These are phyloP conservation scores for Daldinia concentrica DNA, from an alignment of 495 filamentous ascomycete genomes.

Conservation along the genomic window DNA sequence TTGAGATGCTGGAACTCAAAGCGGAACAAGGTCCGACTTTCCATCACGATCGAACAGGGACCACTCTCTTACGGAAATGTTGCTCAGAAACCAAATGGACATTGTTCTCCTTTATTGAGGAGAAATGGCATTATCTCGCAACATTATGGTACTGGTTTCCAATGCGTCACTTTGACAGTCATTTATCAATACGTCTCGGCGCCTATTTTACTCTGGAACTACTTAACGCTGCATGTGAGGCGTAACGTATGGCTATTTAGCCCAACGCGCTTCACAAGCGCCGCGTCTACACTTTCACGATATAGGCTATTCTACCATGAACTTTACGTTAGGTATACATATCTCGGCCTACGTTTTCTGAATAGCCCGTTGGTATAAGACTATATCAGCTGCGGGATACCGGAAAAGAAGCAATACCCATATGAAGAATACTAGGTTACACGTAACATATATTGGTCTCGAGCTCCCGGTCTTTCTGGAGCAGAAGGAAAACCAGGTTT, in stretches of 20 bases:
- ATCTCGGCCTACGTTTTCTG: slow-evolving; percentile 22
- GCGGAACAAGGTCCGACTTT: slow-evolving; percentile 43
- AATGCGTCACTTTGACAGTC: not conserved
- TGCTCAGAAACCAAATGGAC: not conserved
- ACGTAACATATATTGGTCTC: slow-evolving; percentile 14
- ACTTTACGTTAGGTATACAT: slow-evolving; percentile 5
- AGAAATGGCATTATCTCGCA: slow-evolving; percentile 16
- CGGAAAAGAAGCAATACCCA: not conserved
- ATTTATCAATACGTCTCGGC: slow-evolving; percentile 11
- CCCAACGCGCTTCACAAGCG: slow-evolving; percentile 27
- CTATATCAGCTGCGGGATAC: slow-evolving; percentile 14
- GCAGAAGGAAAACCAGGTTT: slow-evolving; percentile 25
- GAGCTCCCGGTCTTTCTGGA: slow-evolving; percentile 7
- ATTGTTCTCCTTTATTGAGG: slow-evolving; percentile 2
- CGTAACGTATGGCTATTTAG: slow-evolving; percentile 11
- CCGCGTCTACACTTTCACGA: slow-evolving; percentile 17
- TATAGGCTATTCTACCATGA: slow-evolving; percentile 25
- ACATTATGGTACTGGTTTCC: not conserved
- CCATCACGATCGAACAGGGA: slow-evolving; percentile 24
- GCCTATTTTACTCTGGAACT: slow-evolving; percentile 8
- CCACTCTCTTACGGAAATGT: slow-evolving; percentile 5
- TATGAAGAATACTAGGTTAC: slow-evolving; percentile 4
- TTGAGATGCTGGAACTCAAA: slow-evolving; percentile 29
- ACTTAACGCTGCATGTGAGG: slow-evolving; percentile 7
- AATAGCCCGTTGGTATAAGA: not conserved